Evolutionary conservation across 2,329 filamentous ascomycete species (phyloP).

Genomic region (Fusarium globosum): DNA sequence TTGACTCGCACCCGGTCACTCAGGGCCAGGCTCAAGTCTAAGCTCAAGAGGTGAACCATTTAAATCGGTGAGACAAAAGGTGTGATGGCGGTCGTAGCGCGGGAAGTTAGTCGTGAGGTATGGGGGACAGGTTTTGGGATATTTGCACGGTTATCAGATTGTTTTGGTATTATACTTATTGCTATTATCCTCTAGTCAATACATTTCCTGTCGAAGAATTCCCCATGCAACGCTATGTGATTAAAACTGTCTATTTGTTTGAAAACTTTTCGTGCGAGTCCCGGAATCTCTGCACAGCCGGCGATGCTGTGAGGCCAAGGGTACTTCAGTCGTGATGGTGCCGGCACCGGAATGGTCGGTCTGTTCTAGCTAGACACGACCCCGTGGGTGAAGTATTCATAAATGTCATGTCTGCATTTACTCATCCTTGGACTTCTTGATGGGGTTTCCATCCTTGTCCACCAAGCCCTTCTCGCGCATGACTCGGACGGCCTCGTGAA

Average conservation of each 20-base stretch:
- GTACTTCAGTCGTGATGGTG: constrained; percentile 26
- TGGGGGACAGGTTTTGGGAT: constrained; percentile 48
- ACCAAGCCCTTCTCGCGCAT: constrained; percentile 59
- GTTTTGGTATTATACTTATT: constrained; percentile 43
- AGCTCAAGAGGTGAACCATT: neutral
- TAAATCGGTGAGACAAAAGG: neutral
- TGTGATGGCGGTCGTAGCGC: neutral
- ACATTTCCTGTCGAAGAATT: constrained; percentile 43
- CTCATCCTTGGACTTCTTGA: constrained; percentile 48
- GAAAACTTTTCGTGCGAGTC: constrained; percentile 33
- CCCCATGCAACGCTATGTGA: constrained; percentile 30
- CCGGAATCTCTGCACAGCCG: constrained; percentile 18
- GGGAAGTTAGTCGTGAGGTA: constrained; percentile 5
- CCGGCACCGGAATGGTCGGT: constrained; percentile 35
- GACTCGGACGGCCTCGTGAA: constrained; percentile 56
- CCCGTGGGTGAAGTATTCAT: neutral
- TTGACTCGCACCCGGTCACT: constrained; percentile 40
- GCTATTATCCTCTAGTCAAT: constrained; percentile 47
- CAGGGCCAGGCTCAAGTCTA: constrained; percentile 36
- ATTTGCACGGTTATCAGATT: constrained; percentile 43
- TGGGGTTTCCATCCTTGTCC: constrained; percentile 56
- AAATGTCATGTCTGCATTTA: constrained; percentile 19
- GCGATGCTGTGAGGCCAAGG: constrained; percentile 11
- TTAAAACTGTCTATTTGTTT: constrained; percentile 37
- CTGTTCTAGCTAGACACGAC: constrained; percentile 2